These are phyloP conservation scores for Nicotiana undulata DNA, from an alignment of 257 asterid species.

Conservation along the genomic window DNA sequence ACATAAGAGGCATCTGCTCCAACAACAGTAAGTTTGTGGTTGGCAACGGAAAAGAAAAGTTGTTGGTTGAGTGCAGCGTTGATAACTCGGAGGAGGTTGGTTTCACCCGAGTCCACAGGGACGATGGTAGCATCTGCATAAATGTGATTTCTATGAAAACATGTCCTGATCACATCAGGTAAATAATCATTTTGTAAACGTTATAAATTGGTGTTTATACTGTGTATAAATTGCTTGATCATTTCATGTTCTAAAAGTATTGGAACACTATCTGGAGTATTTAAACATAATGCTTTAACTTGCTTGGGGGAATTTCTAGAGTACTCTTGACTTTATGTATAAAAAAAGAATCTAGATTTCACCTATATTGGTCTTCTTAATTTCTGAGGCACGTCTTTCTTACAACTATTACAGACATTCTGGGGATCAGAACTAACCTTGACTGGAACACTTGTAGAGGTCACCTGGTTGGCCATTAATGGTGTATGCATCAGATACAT, in stretches of 20 bases:
- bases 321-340: background rate
- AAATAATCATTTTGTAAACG: background rate
- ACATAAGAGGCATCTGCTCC: conserved; percentile 80
- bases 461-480: conserved; percentile 97
- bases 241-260: background rate
- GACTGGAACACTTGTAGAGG: conserved; percentile 69
- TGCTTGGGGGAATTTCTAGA: background rate
- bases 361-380: background rate
- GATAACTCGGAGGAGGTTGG: conserved; percentile 62
- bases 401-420: conserved; percentile 12
- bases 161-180: background rate
- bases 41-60: conserved; percentile 78
- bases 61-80: conserved; percentile 80
- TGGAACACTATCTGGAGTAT: background rate
- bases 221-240: background rate
- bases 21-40: conserved; percentile 79
- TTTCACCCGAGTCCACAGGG: conserved; percentile 52
- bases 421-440: conserved; percentile 46
- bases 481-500: conserved; percentile 76
- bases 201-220: background rate
- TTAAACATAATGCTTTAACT: background rate
- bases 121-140: conserved; percentile 53
- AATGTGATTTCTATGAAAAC: background rate
- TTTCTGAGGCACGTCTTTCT: background rate
- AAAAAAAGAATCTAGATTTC: background rate